A percentile compares a stretch with the other conserved stretches of the same genome.
Evolutionary conservation across 2,329 filamentous ascomycete genomes (phyloP).

Genomic region (Davidsoniella neocaledoniae): DNA sequence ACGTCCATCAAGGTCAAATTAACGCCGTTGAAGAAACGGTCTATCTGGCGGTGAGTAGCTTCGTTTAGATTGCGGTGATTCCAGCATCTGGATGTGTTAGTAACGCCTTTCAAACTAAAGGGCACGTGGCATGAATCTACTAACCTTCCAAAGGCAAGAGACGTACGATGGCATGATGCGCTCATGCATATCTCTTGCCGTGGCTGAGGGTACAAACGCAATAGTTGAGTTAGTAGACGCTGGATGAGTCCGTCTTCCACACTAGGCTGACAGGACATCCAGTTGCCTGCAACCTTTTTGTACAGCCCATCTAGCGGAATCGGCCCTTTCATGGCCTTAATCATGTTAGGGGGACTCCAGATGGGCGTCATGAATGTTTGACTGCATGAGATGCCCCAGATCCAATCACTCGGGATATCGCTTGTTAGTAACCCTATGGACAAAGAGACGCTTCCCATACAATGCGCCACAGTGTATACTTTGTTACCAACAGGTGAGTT

Average conservation of each 20-base stretch:
- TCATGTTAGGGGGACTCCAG: slow-evolving; percentile 37
- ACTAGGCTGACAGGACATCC: slow-evolving; percentile 36
- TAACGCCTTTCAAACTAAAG: neutral
- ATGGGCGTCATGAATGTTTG: slow-evolving; percentile 49
- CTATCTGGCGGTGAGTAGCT: slow-evolving; percentile 44
- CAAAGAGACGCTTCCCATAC: slow-evolving; percentile 45
- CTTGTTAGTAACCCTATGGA: slow-evolving; percentile 43
- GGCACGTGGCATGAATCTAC: neutral
- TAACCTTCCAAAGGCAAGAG: slow-evolving; percentile 40
- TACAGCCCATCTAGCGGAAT: slow-evolving; percentile 35
- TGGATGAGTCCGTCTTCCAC: slow-evolving; percentile 32
- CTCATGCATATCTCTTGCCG: slow-evolving; percentile 43
- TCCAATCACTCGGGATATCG: slow-evolving; percentile 38
- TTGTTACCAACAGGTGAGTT: slow-evolving; percentile 18
- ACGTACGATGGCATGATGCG: slow-evolving; percentile 42
- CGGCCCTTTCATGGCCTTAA: slow-evolving; percentile 34
- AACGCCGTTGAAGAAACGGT: slow-evolving; percentile 44
- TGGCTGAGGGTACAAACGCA: slow-evolving; percentile 40
- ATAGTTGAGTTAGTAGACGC: slow-evolving; percentile 33
- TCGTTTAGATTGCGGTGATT: slow-evolving; percentile 48
- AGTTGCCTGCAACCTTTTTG: slow-evolving; percentile 29
- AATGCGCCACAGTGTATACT: slow-evolving; percentile 44
- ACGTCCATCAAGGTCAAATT: slow-evolving; percentile 40
- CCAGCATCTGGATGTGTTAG: slow-evolving; percentile 28
- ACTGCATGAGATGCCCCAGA: slow-evolving; percentile 39